A percentile compares a stretch with the other conserved stretches of the same genome.
phyloP scores from a whole-genome alignment of 116 monocot species.

The Zostera marina region DNA sequence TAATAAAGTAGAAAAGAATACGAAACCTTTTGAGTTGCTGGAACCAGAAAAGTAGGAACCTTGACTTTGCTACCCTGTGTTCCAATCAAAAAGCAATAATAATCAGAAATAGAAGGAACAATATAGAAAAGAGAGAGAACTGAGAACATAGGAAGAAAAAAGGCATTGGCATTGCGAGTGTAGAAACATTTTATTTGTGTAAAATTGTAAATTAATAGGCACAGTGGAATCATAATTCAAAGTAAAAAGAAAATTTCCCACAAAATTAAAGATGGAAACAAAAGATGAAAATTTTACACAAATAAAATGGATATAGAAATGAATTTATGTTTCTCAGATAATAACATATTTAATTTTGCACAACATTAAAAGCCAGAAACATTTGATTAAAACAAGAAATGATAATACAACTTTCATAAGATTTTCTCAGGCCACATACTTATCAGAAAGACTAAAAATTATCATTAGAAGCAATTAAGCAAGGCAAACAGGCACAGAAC shows the following conservation, averaged over 20 bases:
- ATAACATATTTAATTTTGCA: neutral
- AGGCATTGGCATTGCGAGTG: too few relatives aligned
- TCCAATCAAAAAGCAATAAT: neutral
- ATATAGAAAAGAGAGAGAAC: too few relatives aligned
- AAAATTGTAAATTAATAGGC: too few relatives aligned
- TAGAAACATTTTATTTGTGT: too few relatives aligned
- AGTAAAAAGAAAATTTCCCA: neutral
- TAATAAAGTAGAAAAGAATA: too few relatives aligned
- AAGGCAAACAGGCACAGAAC: neutral
- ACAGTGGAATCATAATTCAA: too few relatives aligned
- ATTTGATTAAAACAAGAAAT: neutral
- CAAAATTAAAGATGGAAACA: neutral
- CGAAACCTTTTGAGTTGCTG: constrained; percentile 95
- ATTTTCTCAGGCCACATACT: neutral
- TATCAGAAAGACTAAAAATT: neutral
- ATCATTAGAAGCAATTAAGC: too few relatives aligned
- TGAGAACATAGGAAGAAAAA: too few relatives aligned
- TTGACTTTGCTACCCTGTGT: constrained; percentile 87
- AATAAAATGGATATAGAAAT: neutral
- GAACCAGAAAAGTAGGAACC: constrained; percentile 96
- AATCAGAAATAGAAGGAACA: neutral
- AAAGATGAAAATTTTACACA: neutral
- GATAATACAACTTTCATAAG: neutral
- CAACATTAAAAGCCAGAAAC: neutral
- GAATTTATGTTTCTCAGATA: neutral